Conservation (phyloP, 2,329 filamentous ascomycete species). For the Hypoxylon sp. region DNA sequence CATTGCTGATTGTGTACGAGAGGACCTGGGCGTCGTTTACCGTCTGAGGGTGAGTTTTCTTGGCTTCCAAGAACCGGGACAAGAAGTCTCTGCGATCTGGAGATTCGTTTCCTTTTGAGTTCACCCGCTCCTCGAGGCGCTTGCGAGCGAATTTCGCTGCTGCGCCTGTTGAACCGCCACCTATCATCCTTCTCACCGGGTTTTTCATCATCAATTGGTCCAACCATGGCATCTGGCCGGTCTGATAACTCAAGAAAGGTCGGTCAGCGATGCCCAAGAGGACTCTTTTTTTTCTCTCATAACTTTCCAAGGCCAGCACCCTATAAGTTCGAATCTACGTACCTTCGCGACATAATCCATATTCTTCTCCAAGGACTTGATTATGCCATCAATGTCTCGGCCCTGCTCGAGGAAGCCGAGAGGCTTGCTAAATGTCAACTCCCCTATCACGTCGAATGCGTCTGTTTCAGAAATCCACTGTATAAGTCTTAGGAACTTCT, state of each 20-base stretch:
- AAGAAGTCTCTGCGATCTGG: background rate
- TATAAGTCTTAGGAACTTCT: background rate
- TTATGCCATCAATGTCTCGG: constrained; percentile 79
- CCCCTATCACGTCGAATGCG: constrained; percentile 83
- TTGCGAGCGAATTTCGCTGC: background rate
- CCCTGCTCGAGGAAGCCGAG: constrained; percentile 81
- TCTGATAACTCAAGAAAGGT: background rate
- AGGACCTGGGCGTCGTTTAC: background rate
- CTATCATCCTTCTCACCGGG: background rate
- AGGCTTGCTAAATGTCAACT: constrained; percentile 80
- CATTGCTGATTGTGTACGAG: constrained; percentile 2
- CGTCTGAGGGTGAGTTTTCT: background rate
- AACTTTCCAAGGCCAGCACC: background rate
- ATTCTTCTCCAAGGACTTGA: constrained; percentile 50
- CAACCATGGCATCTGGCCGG: background rate
- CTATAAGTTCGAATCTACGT: background rate
- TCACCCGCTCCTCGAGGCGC: background rate
- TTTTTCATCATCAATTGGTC: background rate
- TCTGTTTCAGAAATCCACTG: background rate
- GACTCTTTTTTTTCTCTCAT: background rate
- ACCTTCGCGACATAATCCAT: constrained; percentile 3
- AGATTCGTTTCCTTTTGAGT: background rate
- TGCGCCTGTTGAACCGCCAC: background rate
- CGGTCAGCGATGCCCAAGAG: background rate
- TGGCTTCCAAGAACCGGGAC: background rate